phyloP scores from a whole-genome alignment of 2,329 filamentous ascomycete species.

The Aspergillus candidus region DNA sequence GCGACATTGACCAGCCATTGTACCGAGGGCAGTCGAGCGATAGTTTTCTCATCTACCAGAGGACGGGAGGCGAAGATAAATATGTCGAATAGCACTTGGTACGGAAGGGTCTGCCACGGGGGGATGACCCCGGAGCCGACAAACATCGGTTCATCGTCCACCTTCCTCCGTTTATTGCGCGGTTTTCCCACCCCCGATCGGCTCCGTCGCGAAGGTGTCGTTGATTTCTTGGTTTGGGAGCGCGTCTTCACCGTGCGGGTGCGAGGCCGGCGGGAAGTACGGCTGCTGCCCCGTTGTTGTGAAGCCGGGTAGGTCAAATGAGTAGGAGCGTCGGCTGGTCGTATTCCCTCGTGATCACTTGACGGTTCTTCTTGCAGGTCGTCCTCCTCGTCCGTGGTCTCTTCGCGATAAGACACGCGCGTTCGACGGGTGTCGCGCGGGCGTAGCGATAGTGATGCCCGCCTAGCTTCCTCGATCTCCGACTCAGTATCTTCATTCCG shows the following conservation, averaged over 20 bases:
- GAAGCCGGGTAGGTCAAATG: constrained; percentile 6
- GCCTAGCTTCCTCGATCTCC: constrained; percentile 11
- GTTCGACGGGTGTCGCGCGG: constrained; percentile 24
- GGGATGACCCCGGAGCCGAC: constrained; percentile 40
- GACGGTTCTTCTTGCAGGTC: constrained; percentile 8
- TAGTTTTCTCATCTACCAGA: constrained; percentile 39
- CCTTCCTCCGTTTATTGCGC: constrained; percentile 23
- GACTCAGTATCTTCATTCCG: constrained; percentile 10
- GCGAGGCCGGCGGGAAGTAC: constrained; percentile 10
- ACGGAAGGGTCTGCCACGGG: constrained; percentile 58
- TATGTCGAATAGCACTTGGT: constrained; percentile 63
- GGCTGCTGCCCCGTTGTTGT: constrained; percentile 5
- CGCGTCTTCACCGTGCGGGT: constrained; percentile 14
- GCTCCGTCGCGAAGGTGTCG: constrained; percentile 10
- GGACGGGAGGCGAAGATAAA: constrained; percentile 62
- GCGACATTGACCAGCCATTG: constrained; percentile 61
- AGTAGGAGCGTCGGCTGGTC: constrained; percentile 7
- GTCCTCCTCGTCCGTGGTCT: constrained; percentile 24
- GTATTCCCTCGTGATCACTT: constrained; percentile 2
- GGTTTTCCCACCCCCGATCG: constrained; percentile 17
- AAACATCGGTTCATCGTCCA: constrained; percentile 10
- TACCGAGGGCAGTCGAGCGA: constrained; percentile 20
- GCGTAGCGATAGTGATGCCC: constrained; percentile 24
- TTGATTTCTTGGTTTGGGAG: constrained; percentile 17
- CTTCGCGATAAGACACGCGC: constrained; percentile 29